Conservation (phyloP, 2,329 filamentous ascomycete genomes). For the Didymellaceae sp. region DNA sequence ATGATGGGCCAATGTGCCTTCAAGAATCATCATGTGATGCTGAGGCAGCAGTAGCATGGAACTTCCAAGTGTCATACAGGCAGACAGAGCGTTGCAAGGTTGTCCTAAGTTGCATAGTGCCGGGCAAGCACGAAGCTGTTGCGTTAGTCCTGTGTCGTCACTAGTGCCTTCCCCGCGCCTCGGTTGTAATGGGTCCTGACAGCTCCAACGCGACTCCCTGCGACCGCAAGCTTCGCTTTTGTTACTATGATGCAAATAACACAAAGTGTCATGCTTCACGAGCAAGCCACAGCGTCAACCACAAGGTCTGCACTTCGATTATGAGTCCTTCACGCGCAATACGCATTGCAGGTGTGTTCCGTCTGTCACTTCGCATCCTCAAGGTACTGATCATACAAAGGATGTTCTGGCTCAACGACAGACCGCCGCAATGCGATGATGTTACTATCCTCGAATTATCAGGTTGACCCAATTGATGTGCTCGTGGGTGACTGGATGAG, state of each 20-base stretch:
- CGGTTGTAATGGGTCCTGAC: conserved; percentile 23
- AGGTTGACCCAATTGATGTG: conserved; percentile 41
- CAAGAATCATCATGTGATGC: too few species aligned
- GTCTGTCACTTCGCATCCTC: neutral
- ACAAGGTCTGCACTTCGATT: conserved; percentile 4
- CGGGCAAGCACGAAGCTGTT: too few species aligned
- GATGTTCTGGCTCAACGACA: conserved; percentile 41
- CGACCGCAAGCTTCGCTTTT: neutral
- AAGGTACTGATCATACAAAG: conserved; percentile 14
- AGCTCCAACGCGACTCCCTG: conserved; percentile 25
- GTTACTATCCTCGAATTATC: conserved; percentile 35
- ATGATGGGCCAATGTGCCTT: too few species aligned
- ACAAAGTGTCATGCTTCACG: conserved; percentile 5
- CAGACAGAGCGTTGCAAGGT: too few species aligned
- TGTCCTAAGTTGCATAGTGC: neutral
- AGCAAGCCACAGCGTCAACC: neutral
- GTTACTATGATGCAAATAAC: conserved; percentile 4
- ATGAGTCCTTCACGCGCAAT: conserved; percentile 25
- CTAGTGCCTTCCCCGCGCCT: conserved; percentile 14
- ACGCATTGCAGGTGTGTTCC: conserved; percentile 28
- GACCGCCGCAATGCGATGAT: conserved; percentile 44
- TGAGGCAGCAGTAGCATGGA: too few species aligned
- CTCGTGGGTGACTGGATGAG: conserved; percentile 44
- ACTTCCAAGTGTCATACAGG: too few species aligned
- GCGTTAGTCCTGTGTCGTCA: neutral